Base-by-base conservation (phyloP, 805 yeast genomes). In the Komagataella pseudopastoris region DNA sequence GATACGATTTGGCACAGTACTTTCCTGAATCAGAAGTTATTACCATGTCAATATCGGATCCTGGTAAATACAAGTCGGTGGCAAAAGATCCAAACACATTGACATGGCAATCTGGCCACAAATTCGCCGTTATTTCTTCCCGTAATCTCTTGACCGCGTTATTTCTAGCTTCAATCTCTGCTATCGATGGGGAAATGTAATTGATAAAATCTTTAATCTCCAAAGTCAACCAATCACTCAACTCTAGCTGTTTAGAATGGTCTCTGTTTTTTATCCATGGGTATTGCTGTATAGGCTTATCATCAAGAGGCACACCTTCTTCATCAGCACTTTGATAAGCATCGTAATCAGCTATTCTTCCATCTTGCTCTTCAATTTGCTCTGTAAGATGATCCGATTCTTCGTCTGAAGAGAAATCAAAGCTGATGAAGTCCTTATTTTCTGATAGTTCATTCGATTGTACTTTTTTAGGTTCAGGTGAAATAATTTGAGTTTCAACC, bases 31-130 rank as follows among this genome's bases (percentile, higher is more conserved):
- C 66, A 20, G 95, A 84, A 3, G 83, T 71, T 22, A 91, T 77
- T 47, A 90, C 97, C 81, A 93, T 83, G 65, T 91, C 99, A 36
- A 91, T 88, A 71, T 91, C 99, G 0, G 96, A 88, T 1, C 96
- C 96, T 0, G 98, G 98, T 16, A 91, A 71, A 61, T 89, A 91
- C 54, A 91, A 69, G 61, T 90, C 96, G 0, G 97, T 90, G 0
- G 98, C 96, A 64, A 79, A 86, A 0, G 97, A 90, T 0, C 99
- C 99, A 70, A 93, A 91, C 6, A 90, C 95, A 55, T 83, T 83
- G 4, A 85, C 78, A 52, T 83, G 85, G 14, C 91, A 81, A 55
- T 80, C 85, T 1, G 81, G 81, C 96, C 97, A 91, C 51, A 83
- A 68, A 2, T 66, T 62, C 5, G 70, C 66, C 3, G 78, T 75